Evolutionary conservation across 2,329 filamentous ascomycete genomes (phyloP).

Genomic region (Moelleriella libera): DNA sequence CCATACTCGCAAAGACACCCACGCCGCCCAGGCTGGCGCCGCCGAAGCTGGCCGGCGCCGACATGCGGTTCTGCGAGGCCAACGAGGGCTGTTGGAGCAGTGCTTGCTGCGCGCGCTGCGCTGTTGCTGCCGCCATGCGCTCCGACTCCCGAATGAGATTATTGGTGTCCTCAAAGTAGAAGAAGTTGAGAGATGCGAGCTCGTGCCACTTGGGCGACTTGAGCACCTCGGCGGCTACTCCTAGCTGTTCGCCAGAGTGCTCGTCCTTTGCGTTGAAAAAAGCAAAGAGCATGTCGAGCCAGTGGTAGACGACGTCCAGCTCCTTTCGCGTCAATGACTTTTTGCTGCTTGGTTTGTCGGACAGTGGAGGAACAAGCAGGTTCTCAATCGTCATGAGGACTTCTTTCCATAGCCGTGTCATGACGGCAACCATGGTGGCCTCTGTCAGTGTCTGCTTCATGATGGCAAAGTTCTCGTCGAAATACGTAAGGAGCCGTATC

Average conservation of each 20-base stretch:
- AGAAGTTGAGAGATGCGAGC: conserved; percentile 91
- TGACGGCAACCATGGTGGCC: conserved; percentile 95
- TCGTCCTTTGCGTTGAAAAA: conserved; percentile 95
- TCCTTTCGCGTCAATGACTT: conserved; percentile 74
- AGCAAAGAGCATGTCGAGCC: conserved; percentile 77
- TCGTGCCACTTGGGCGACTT: conserved; percentile 98
- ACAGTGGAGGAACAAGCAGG: conserved; percentile 81
- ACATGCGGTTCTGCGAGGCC: conserved; percentile 50
- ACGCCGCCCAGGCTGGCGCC: conserved; percentile 18
- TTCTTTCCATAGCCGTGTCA: conserved; percentile 97
- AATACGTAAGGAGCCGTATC: conserved; percentile 79
- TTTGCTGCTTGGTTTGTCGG: conserved; percentile 84
- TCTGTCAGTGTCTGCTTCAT: conserved; percentile 96
- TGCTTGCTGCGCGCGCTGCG: conserved; percentile 60
- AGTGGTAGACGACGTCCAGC: conserved; percentile 87
- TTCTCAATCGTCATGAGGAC: conserved; percentile 83
- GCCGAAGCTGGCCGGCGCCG: conserved; percentile 41
- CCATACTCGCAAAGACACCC: conserved; percentile 47
- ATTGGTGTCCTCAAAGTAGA: conserved; percentile 89
- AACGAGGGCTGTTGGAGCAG: conserved; percentile 33
- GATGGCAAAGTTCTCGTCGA: conserved; percentile 96
- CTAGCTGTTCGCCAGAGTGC: conserved; percentile 62
- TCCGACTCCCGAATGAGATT: conserved; percentile 91
- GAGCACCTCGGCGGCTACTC: conserved; percentile 79
- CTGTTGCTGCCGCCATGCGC: conserved; percentile 81